Evolutionary conservation across 2,329 filamentous ascomycete species (phyloP), one percentile per base, ranked within the genome.

Genomic region (Venturia pyrina): DNA sequence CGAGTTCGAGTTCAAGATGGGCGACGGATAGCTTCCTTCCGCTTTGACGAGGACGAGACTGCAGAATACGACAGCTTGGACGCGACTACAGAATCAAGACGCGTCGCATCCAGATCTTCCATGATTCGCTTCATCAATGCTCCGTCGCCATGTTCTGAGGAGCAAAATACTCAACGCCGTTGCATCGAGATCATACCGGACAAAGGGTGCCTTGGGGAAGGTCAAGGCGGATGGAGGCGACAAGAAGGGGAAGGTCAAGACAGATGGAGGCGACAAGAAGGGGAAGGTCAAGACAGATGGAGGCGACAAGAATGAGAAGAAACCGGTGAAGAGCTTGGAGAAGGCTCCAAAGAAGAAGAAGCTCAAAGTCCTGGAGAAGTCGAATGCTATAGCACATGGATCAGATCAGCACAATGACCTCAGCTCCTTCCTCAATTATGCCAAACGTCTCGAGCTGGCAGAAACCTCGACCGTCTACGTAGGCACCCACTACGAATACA

Each of bases 401-500:
- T 76, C 74, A 19, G 63, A 67, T 21, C 75, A 84, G 59, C 90
- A 93, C 74, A 78, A 85, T 69, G 83, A 88, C 71, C 80, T 91
- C 4, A 69, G 78, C 1, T 84, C 86, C 0, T 93, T 91, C 73
- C 74, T 89, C 37, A 78, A 81, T 34, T 87, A 92, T 73, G 87
- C 87, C 5, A 73, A 80, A 24, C 82, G 83, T 62, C 81, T 78
- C 0, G 79, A 81, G 0, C 79, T 91, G 28, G 80, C 84, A 68
- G 74, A 78, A 0, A 76, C 74, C 5, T 85, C 83, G 19, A 86
- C 85, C 0, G 81, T 86, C 57, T 93, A 87, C 73, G 79, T 87
- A 53, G 90, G 90, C 69, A 93, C 89, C 0, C 84, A 84, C 73
- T 93, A 90, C 77, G 90, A 95, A 75, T 93, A 93, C 78, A 85